Percentiles rank a stretch among this genome's conserved stretches.
Conservation (phyloP, 2,329 filamentous ascomycete species). For the Apiospora hydei region DNA sequence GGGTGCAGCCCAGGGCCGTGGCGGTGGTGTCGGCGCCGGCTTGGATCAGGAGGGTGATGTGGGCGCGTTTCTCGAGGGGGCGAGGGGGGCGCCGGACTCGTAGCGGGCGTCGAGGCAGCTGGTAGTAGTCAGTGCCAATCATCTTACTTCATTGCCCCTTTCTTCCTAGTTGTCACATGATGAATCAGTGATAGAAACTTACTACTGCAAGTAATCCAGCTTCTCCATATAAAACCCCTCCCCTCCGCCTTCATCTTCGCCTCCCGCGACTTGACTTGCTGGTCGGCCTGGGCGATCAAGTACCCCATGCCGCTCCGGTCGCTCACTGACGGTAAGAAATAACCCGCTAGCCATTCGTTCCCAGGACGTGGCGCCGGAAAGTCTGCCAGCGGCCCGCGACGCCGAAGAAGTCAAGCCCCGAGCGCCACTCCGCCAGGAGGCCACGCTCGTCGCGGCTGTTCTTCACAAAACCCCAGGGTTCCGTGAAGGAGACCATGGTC, state of each 20-base stretch:
- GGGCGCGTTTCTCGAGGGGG: conserved; percentile 40
- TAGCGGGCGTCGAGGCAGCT: conserved; percentile 39
- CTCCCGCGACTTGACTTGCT: conserved; percentile 40
- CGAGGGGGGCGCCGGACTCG: conserved; percentile 39
- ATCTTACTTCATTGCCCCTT: not conserved
- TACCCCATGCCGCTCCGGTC: conserved; percentile 45
- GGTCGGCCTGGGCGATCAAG: conserved; percentile 46
- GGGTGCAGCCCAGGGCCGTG: conserved; percentile 25
- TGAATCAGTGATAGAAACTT: conserved; percentile 25
- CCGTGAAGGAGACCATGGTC: conserved; percentile 47
- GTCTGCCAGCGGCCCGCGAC: conserved; percentile 44
- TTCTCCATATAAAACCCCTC: conserved; percentile 27
- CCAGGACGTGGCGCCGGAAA: conserved; percentile 42
- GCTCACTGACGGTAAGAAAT: conserved; percentile 41
- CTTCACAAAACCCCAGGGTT: conserved; percentile 47
- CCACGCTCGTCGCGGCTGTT: conserved; percentile 47
- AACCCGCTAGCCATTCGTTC: conserved; percentile 28
- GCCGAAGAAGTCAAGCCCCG: conserved; percentile 47
- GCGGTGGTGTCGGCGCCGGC: conserved; percentile 27
- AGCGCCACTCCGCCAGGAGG: conserved; percentile 45
- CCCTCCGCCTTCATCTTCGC: conserved; percentile 29
- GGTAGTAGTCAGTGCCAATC: not conserved
- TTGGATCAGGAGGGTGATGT: conserved; percentile 27
- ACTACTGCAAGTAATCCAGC: conserved; percentile 45
- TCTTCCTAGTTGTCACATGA: not conserved